Conservation (phyloP, 805 yeast species). For the Tanozyma kutaoensis region DNA sequence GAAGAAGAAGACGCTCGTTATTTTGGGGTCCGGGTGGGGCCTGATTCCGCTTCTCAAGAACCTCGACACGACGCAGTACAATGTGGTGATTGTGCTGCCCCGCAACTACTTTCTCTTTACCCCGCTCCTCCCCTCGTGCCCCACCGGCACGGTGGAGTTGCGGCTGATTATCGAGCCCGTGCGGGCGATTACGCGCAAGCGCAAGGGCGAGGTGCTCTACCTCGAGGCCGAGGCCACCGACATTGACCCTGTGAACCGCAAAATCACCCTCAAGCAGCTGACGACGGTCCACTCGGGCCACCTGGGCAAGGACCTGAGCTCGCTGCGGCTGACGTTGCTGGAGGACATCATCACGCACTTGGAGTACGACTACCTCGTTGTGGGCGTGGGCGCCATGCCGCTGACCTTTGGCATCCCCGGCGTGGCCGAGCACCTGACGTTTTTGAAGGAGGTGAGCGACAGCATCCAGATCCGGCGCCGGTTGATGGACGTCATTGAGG, state of each 20-base stretch:
- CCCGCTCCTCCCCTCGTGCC: conserved; percentile 89
- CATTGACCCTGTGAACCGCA: conserved; percentile 61
- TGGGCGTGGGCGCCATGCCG: conserved; percentile 93
- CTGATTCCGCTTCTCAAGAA: conserved; percentile 73
- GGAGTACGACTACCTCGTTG: conserved; percentile 71
- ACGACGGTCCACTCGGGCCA: conserved; percentile 43
- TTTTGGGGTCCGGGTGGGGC: conserved; percentile 92
- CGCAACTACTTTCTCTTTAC: conserved; percentile 93
- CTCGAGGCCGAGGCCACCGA: conserved; percentile 85
- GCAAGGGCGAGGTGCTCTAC: conserved; percentile 66
- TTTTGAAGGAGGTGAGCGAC: conserved; percentile 82
- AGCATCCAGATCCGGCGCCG: conserved; percentile 73
- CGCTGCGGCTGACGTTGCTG: conserved; percentile 24
- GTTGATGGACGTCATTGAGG: conserved; percentile 79
- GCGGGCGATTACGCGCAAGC: conserved; percentile 69
- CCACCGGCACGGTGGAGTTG: conserved; percentile 83
- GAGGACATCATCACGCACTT: conserved; percentile 33
- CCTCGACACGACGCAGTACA: conserved; percentile 75
- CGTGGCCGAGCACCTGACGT: conserved; percentile 76
- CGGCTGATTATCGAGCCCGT: conserved; percentile 93
- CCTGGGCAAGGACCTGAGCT: conserved; percentile 34
- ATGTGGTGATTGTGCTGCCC: conserved; percentile 84
- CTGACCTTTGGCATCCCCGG: conserved; percentile 94
- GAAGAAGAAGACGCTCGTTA: conserved; percentile 61
- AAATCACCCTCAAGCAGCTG: conserved; percentile 49